phyloP scores from a whole-genome alignment of 306 rosid genomes.

The Dalbergia cochinchinensis region DNA sequence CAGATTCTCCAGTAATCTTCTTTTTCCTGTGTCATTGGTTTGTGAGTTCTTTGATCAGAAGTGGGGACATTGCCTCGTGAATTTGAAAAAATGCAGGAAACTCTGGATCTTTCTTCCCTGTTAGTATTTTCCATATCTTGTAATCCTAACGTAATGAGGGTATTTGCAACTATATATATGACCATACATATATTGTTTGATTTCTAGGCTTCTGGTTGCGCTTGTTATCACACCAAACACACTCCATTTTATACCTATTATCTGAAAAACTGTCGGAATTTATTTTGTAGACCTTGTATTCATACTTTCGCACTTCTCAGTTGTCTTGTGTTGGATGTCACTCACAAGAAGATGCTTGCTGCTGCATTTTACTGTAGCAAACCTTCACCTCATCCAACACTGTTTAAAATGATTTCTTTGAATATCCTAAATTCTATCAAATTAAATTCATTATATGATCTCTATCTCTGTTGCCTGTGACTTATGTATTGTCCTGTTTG shows the following conservation, averaged over 20 bases:
- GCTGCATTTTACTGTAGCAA: slow-evolving; percentile 29
- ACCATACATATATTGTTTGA: slow-evolving; percentile 42
- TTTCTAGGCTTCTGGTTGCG: slow-evolving; percentile 41
- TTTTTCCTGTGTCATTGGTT: slow-evolving; percentile 51
- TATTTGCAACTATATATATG: slow-evolving; percentile 39
- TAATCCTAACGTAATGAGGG: slow-evolving; percentile 30
- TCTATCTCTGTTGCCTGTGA: slow-evolving; percentile 27
- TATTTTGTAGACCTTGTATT: slow-evolving; percentile 33
- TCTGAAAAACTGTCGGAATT: slow-evolving; percentile 25
- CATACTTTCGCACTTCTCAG: slow-evolving; percentile 18
- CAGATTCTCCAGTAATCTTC: slow-evolving; percentile 53
- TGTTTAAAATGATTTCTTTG: slow-evolving; percentile 35
- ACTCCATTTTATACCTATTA: slow-evolving; percentile 21
- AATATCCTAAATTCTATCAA: slow-evolving; percentile 33
- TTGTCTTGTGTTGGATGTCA: slow-evolving; percentile 33
- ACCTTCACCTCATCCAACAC: slow-evolving; percentile 17
- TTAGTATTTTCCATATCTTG: slow-evolving; percentile 46
- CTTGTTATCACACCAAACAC: slow-evolving; percentile 23
- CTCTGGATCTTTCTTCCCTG: slow-evolving; percentile 41
- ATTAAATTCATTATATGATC: slow-evolving; percentile 23
- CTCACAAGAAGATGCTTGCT: slow-evolving; percentile 5
- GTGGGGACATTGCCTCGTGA: slow-evolving; percentile 42
- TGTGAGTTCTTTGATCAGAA: slow-evolving; percentile 43
- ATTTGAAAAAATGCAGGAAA: slow-evolving; percentile 41
- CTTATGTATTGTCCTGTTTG: slow-evolving; percentile 14